Evolutionary conservation across 768 basidiomycete genomes (phyloP).

Genomic region (Mycena pura): DNA sequence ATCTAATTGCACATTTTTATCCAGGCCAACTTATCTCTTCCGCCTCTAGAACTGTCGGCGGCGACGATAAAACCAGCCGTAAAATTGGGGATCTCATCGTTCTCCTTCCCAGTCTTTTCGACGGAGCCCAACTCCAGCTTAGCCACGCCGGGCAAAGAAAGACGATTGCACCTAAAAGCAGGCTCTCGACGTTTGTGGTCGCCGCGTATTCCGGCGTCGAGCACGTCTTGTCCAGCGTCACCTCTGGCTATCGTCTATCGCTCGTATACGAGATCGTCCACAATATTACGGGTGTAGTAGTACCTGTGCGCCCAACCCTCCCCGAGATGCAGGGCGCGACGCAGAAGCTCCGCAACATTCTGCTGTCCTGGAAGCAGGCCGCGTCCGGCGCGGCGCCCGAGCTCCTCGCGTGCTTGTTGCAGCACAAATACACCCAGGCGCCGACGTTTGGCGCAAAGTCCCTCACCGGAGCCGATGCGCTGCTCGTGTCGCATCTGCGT

Average conservation of each 20-base stretch:
- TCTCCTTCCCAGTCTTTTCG: conserved; percentile 21
- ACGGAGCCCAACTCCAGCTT: conserved; percentile 22
- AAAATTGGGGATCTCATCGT: conserved; percentile 22
- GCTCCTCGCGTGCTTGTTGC: neutral
- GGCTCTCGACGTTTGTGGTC: conserved; percentile 17
- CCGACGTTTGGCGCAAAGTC: conserved; percentile 5
- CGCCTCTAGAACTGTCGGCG: neutral
- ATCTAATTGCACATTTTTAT: no score
- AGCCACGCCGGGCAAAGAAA: conserved; percentile 14
- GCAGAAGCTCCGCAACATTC: neutral
- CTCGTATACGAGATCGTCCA: conserved; percentile 22
- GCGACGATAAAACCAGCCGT: conserved; percentile 11
- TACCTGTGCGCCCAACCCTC: neutral
- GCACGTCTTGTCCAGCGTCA: conserved; percentile 11
- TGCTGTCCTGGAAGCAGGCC: conserved; percentile 17
- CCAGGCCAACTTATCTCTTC: neutral
- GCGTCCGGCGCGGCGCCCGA: neutral
- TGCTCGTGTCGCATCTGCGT: conserved; percentile 12
- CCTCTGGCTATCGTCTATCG: conserved; percentile 20
- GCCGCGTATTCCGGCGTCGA: conserved; percentile 25
- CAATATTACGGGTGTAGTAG: conserved; percentile 6
- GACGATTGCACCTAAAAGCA: conserved; percentile 11
- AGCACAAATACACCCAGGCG: neutral
- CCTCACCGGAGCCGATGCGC: conserved; percentile 6
- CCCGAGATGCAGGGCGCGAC: conserved; percentile 9